Base-by-base conservation (phyloP, 345 rosid genomes). In the Diplotaxis tenuifolia region DNA sequence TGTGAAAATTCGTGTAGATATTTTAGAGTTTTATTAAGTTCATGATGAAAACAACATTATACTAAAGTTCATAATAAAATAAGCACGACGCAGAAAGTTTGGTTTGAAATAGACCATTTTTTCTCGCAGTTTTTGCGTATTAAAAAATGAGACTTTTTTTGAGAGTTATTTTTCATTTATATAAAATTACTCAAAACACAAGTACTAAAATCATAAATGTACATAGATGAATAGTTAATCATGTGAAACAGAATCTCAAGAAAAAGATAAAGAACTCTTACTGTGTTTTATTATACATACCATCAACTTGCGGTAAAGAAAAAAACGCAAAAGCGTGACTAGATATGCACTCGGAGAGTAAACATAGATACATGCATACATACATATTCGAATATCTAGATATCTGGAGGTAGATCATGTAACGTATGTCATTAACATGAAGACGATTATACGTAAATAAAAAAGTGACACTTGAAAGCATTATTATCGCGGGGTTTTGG, bases 311-410 rank as follows among this genome's bases (percentile, higher is more conserved):
- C 42, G 23, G 32, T 56, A 38, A 56, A 56, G 9, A 45, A 0
- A 20, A 25, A 16, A 5, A 32, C 49, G 59, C n/a, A 56, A 75
- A 69, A 63, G 61, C 12, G 65, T 70, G 79, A 76, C 53, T 70
- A 69, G 75, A 76, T 49, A 21, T 70, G 71, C 79, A 63, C 75
- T 76, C 7, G 79, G 66, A 63, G 45, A 63, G 70, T 75, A 65
- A 31, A 38, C 54, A 52, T 56, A 19, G 56, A 53, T 72, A 38
- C 6, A 65, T 27, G n/a, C 65, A 57, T 56, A 27, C n/a, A 25
- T 25, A 29, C 7, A 29, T 29, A 29, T 4, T 65, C 52, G 66
- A 57, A 73, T 73, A 65, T 65, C 15, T 65, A 27, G 32, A 32
- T 32, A 32, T 32, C 38, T 32, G 38, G 38, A 32, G 38, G 38